Evolutionary conservation across 2,329 filamentous ascomycete genomes (phyloP).

Genomic region (Phaeosphaeria sp.): DNA sequence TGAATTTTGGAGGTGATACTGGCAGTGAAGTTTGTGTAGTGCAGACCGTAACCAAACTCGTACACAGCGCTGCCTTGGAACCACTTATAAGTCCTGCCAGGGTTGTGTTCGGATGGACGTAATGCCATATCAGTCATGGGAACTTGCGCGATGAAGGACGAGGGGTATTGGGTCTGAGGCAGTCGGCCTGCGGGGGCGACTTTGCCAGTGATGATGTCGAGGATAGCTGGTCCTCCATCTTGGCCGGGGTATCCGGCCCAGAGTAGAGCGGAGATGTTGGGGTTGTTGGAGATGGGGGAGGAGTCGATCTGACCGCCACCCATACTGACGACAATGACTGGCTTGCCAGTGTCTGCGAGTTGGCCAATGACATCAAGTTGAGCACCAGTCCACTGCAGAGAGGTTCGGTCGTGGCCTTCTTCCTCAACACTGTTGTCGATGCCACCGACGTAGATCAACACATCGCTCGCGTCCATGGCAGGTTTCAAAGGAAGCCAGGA

Average conservation of each 20-base stretch:
- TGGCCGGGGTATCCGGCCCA: slow-evolving; percentile 69
- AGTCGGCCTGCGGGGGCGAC: slow-evolving; percentile 61
- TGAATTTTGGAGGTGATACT: slow-evolving; percentile 20
- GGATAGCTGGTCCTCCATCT: slow-evolving; percentile 62
- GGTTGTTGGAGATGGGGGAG: slow-evolving; percentile 55
- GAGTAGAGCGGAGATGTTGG: slow-evolving; percentile 58
- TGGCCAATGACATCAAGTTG: slow-evolving; percentile 61
- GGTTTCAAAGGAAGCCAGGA: slow-evolving; percentile 24
- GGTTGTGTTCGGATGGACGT: slow-evolving; percentile 54
- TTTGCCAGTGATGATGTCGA: slow-evolving; percentile 63
- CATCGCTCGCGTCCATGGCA: slow-evolving; percentile 51
- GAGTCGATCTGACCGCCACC: slow-evolving; percentile 63
- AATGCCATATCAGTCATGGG: slow-evolving; percentile 65
- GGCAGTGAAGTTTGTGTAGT: slow-evolving; percentile 63
- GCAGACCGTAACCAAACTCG: slow-evolving; percentile 63
- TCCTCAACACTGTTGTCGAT: slow-evolving; percentile 61
- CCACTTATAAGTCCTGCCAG: slow-evolving; percentile 67
- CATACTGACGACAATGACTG: slow-evolving; percentile 60
- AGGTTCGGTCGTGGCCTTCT: slow-evolving; percentile 60
- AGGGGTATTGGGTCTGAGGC: slow-evolving; percentile 64
- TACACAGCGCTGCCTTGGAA: slow-evolving; percentile 58
- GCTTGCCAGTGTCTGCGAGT: slow-evolving; percentile 56
- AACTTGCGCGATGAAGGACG: slow-evolving; percentile 57
- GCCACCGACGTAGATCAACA: slow-evolving; percentile 63
- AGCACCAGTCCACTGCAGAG: slow-evolving; percentile 60